These are phyloP conservation scores for Corrigiola litoralis DNA, from an alignment of 179 eudicot genomes.

Conservation along the genomic window DNA sequence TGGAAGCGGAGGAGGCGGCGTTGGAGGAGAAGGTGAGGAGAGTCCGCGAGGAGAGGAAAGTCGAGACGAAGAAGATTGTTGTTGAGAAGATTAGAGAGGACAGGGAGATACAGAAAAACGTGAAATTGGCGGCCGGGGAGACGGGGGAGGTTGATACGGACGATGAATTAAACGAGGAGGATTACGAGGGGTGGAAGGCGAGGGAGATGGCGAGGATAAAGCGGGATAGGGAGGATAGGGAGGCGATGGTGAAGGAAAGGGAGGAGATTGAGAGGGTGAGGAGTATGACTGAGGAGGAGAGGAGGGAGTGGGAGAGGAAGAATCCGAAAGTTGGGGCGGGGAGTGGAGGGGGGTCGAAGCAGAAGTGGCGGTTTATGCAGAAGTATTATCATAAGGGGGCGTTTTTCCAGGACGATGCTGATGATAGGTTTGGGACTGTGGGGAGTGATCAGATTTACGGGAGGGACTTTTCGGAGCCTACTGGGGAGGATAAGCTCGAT, in stretches of 20 bases:
- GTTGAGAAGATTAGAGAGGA: constrained; percentile 80
- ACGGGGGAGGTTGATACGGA: constrained; percentile 78
- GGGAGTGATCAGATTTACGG: constrained; percentile 48
- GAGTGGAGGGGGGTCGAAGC: constrained; percentile 34
- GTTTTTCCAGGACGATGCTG: constrained; percentile 71
- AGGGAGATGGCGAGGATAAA: constrained; percentile 91
- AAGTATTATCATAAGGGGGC: constrained; percentile 96
- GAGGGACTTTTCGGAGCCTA: constrained; percentile 87
- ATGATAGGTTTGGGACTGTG: constrained; percentile 64
- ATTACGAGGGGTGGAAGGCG: constrained; percentile 84
- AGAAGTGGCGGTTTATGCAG: constrained; percentile 97
- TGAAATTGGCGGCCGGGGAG: constrained; percentile 52
- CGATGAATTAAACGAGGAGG: constrained; percentile 87
- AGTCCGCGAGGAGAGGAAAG: constrained; percentile 60
- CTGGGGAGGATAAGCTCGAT: constrained; percentile 94
- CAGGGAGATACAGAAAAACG: constrained; percentile 57
- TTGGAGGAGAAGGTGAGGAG: constrained; percentile 65
- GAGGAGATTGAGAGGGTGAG: constrained; percentile 94
- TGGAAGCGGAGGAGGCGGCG: constrained; percentile 71
- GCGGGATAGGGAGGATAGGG: constrained; percentile 88
- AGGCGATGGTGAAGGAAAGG: constrained; percentile 76
- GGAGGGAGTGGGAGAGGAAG: constrained; percentile 83
- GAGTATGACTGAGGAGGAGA: constrained; percentile 82
- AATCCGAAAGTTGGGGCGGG: constrained; percentile 45
- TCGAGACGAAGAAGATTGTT: constrained; percentile 69